phyloP scores from a whole-genome alignment of 345 rosid species.

The Trapa incisa region DNA sequence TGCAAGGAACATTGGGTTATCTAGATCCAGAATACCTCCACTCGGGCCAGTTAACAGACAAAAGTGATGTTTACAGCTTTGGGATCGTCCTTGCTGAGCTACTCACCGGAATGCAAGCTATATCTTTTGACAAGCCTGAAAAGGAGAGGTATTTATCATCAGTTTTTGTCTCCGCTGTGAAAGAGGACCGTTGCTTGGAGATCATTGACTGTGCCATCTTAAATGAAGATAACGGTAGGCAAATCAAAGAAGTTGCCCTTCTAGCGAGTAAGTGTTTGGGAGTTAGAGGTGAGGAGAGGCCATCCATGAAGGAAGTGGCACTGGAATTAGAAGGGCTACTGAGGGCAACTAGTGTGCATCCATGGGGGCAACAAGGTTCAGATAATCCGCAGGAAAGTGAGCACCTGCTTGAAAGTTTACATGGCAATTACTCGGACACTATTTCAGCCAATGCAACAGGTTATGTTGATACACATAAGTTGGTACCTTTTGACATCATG shows the following conservation, averaged over 20 bases:
- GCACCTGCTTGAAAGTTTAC: neutral
- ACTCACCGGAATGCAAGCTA: too few species aligned
- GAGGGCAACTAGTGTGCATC: constrained; percentile 10
- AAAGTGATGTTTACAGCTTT: too few species aligned
- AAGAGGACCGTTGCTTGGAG: constrained; percentile 7
- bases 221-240: neutral
- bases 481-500: neutral
- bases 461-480: neutral
- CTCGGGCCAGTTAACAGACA: too few species aligned
- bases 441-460: neutral
- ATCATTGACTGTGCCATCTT: constrained; percentile 5
- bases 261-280: constrained; percentile 14
- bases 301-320: constrained; percentile 21
- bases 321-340: constrained; percentile 17
- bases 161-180: constrained; percentile 8
- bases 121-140: too few species aligned
- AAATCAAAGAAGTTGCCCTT: constrained; percentile 9
- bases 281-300: constrained; percentile 20
- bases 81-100: too few species aligned
- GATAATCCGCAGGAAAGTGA: neutral
- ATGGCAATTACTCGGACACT: neutral
- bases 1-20: constrained; percentile 6
- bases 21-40: too few species aligned
- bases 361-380: constrained; percentile 8
- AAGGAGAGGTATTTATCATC: constrained; percentile 3